phyloP scores from a whole-genome alignment of 106 monocot species.

The Dendrobium chrysotoxum region DNA sequence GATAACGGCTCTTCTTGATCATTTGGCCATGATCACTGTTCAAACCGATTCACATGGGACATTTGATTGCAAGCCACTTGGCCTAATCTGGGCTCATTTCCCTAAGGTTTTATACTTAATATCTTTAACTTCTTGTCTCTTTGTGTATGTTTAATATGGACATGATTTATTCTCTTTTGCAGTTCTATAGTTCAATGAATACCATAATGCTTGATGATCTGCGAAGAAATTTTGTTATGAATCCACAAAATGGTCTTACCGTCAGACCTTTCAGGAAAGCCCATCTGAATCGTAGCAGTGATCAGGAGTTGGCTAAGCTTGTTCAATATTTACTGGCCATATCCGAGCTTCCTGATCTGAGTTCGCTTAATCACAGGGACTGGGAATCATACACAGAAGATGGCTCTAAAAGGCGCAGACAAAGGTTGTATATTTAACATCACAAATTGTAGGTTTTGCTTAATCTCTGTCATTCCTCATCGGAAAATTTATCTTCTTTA shows the following conservation, averaged over 20 bases:
- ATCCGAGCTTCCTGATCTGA: conserved; percentile 74
- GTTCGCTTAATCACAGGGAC: conserved; percentile 58
- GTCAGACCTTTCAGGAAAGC: conserved; percentile 87
- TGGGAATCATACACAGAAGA: conserved; percentile 79
- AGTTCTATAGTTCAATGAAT: conserved; percentile 79
- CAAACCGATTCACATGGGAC: conserved; percentile 72
- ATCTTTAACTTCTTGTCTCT: neutral
- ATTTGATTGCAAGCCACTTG: conserved; percentile 96
- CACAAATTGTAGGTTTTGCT: neutral
- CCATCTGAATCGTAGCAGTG: conserved; percentile 66
- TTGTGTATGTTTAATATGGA: neutral
- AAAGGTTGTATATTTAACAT: conserved; percentile 23
- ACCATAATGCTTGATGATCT: conserved; percentile 98
- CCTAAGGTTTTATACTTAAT: conserved; percentile 52
- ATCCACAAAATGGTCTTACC: conserved; percentile 93
- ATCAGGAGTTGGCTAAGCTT: conserved; percentile 75
- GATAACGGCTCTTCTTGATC: conserved; percentile 90
- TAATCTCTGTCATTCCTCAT: neutral
- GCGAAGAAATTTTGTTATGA: conserved; percentile 97
- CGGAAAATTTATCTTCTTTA: neutral
- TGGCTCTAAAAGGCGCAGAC: conserved; percentile 59
- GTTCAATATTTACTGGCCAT: conserved; percentile 86
- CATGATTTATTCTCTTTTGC: conserved; percentile 20
- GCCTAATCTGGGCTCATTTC: conserved; percentile 84
- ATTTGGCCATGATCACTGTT: conserved; percentile 94